Evolutionary conservation across 768 basidiomycete genomes (phyloP), one percentile per base, ranked within the genome.

Genomic region (Boletellus emodensis): DNA sequence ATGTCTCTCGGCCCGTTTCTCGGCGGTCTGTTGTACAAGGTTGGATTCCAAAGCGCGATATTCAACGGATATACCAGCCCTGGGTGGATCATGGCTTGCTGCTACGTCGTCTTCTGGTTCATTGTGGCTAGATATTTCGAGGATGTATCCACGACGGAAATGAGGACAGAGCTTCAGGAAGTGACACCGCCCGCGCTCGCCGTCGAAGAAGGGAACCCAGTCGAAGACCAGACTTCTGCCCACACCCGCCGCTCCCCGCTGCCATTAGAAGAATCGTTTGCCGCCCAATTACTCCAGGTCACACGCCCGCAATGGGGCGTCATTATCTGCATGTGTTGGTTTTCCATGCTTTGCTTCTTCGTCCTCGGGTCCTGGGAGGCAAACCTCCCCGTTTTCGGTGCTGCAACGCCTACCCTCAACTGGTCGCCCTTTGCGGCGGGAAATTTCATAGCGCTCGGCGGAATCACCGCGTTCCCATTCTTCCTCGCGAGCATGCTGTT

Each of bases 61-160:
- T 87, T 84, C 71, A 86, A 87, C 56, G 84, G 84, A 4, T 82
- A 74, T 55, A 84, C 83, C 3, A 81, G 81, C 54, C 84, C 83
- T 1, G 81, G 76, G 2, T 87, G 84, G 83, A 52, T 83, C 45
- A 81, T 85, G 79, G 78, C 80, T 0, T 70, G 60, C 26, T 57
- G 76, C 9, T 85, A 82, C 75, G 61, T 66, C 6, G 56, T 74
- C 11, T 84, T 83, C 63, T 82, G 81, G 76, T 62, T 66, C 2
- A 55, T 67, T 20, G 60, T 65, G 0, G 46, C 63, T 44, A 44
- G 59, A n/a, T 70, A 66, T 48, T 79, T 74, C 51, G 65, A 77
- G 54, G 77, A 77, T 40, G 66, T 74, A 7, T 68, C 69, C 26
- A 53, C 43, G 20, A 38, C 41, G 44, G 61, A 48, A 40, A 47